These are phyloP conservation scores for Graphium sp. DNA, from an alignment of 2,329 filamentous ascomycete genomes.

Conservation along the genomic window DNA sequence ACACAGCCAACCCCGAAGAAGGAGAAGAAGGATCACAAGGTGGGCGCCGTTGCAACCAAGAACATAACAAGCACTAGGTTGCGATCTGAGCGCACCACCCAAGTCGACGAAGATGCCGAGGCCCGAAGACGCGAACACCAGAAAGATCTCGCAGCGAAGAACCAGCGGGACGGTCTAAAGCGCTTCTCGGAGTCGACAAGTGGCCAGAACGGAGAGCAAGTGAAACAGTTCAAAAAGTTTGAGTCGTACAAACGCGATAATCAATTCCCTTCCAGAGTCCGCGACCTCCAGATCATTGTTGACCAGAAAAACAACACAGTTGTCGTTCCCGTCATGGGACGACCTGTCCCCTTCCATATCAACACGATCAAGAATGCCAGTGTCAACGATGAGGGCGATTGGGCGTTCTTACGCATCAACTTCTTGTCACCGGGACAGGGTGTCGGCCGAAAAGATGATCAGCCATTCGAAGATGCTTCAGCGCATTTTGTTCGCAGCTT, in stretches of 20 bases:
- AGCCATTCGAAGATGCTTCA: slow-evolving; percentile 90
- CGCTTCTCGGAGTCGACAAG: slow-evolving; percentile 75
- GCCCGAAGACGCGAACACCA: slow-evolving; percentile 80
- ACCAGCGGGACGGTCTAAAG: slow-evolving; percentile 73
- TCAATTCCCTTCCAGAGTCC: slow-evolving; percentile 68
- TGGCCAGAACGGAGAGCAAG: slow-evolving; percentile 73
- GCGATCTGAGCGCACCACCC: slow-evolving; percentile 75
- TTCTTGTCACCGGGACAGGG: slow-evolving; percentile 94
- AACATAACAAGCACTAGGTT: slow-evolving; percentile 92
- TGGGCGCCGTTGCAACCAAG: slow-evolving; percentile 78
- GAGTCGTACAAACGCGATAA: slow-evolving; percentile 98
- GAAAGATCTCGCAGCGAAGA: slow-evolving; percentile 72
- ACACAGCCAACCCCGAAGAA: slow-evolving; percentile 77
- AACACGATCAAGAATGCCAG: slow-evolving; percentile 97
- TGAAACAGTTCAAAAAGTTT: slow-evolving; percentile 98
- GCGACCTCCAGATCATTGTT: slow-evolving; percentile 77
- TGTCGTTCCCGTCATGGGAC: slow-evolving; percentile 90
- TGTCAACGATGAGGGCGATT: slow-evolving; percentile 91
- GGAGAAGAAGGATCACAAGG: slow-evolving; percentile 67
- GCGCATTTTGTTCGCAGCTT: slow-evolving; percentile 93
- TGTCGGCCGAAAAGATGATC: slow-evolving; percentile 91
- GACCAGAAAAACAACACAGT: slow-evolving; percentile 83
- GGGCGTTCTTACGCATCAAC: slow-evolving; percentile 88
- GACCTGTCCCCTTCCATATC: slow-evolving; percentile 95
- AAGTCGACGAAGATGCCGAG: slow-evolving; percentile 80